phyloP scores from a whole-genome alignment of 1,139 yeast genomes.

The Yamadazyma triangularis region DNA sequence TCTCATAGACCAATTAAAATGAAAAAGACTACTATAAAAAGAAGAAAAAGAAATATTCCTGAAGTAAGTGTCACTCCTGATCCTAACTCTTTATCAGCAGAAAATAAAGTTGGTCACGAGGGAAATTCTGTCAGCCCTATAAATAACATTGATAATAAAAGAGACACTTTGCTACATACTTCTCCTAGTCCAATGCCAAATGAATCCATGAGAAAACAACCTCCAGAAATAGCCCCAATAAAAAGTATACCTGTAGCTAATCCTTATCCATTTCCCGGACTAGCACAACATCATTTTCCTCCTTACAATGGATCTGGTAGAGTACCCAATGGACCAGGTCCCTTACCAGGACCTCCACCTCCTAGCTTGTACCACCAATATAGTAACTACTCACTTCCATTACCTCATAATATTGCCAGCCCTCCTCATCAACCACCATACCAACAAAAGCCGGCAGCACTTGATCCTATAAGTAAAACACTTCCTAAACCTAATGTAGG shows the following conservation, averaged over 20 bases:
- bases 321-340: slow-evolving; percentile 46
- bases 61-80: slow-evolving; percentile 5
- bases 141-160: no score
- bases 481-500: neutral
- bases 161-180: neutral
- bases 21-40: slow-evolving; percentile 69
- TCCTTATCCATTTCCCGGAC: slow-evolving; percentile 8
- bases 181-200: slow-evolving; percentile 1
- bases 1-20: slow-evolving; percentile 72
- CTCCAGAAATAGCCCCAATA: neutral
- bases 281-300: slow-evolving; percentile 24
- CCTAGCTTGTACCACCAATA: slow-evolving; percentile 11
- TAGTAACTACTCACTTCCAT: neutral
- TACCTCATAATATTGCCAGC: slow-evolving; percentile 2
- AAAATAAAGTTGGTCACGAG: no score
- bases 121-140: slow-evolving; percentile 1
- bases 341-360: slow-evolving; percentile 44
- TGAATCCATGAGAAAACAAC: neutral
- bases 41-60: slow-evolving; percentile 54
- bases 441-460: no score
- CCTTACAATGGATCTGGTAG: slow-evolving; percentile 34
- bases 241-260: slow-evolving; percentile 4
- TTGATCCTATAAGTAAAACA: neutral
- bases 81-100: neutral
- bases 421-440: slow-evolving; percentile 5